These are phyloP conservation scores for Penicillium canariense DNA, from an alignment of 495 filamentous ascomycete genomes.

Conservation along the genomic window DNA sequence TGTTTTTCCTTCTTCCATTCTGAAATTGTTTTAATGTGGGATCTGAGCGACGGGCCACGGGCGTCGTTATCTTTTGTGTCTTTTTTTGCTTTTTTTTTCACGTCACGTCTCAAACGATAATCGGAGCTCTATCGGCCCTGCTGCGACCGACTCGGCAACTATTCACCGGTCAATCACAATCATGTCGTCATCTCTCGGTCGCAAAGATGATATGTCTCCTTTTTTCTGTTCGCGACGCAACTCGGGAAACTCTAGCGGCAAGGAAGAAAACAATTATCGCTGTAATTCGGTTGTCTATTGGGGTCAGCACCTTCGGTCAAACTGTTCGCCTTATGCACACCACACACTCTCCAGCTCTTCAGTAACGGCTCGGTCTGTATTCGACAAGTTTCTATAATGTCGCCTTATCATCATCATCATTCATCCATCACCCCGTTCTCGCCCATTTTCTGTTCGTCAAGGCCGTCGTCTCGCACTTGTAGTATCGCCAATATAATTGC, in stretches of 20 bases:
- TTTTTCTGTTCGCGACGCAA: constrained; percentile 43
- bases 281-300: constrained; percentile 53
- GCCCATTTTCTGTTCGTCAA: constrained; percentile 22
- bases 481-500: constrained; percentile 28
- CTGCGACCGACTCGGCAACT: constrained; percentile 37
- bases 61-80: constrained; percentile 35
- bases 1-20: constrained; percentile 17
- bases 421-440: constrained; percentile 21
- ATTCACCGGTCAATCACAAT: constrained; percentile 19
- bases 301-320: constrained; percentile 45
- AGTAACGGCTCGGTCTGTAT: constrained; percentile 52
- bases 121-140: constrained; percentile 33
- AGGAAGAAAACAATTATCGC: constrained; percentile 46
- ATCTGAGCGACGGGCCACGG: constrained; percentile 36
- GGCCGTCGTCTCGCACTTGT: constrained; percentile 40
- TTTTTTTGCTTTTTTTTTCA: constrained; percentile 29
- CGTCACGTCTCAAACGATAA: constrained; percentile 33
- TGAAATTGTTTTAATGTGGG: constrained; percentile 38
- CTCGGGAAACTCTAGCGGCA: constrained; percentile 47
- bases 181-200: constrained; percentile 40
- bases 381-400: constrained; percentile 34
- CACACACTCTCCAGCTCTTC: constrained; percentile 36
- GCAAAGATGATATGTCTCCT: constrained; percentile 41
- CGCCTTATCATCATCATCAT: constrained; percentile 21
- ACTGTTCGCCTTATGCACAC: constrained; percentile 43